phyloP scores from a whole-genome alignment of 768 basidiomycete genomes.

The Neoboletus magnificus region DNA sequence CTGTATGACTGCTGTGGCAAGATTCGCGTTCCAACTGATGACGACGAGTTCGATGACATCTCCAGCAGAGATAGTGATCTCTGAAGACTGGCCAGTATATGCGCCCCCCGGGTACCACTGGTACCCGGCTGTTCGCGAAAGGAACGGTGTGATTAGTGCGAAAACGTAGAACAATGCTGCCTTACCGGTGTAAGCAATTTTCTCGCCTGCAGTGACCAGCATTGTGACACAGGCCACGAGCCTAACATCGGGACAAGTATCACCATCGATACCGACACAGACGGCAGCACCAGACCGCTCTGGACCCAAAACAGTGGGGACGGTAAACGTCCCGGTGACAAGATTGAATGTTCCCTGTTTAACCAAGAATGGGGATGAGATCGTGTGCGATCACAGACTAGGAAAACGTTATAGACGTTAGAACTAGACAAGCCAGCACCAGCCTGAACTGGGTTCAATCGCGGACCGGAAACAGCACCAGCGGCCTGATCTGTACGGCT shows the following conservation, averaged over 20 bases:
- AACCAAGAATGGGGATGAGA: neutral
- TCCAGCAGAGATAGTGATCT: constrained; percentile 5
- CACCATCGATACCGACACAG: constrained; percentile 15
- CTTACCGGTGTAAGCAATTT: constrained; percentile 1
- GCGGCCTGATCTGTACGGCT: neutral
- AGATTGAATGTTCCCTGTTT: constrained; percentile 6
- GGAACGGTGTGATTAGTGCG: neutral
- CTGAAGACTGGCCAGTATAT: neutral
- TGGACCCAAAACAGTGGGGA: constrained; percentile 1
- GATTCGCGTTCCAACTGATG: neutral
- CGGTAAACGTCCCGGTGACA: constrained; percentile 9
- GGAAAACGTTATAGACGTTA: neutral
- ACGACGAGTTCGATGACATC: constrained; percentile 5
- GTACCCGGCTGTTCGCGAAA: constrained; percentile 5
- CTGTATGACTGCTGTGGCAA: too few species aligned
- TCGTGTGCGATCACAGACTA: neutral
- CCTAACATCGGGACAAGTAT: neutral
- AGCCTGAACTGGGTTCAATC: too few species aligned
- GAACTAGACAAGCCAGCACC: constrained; percentile 1
- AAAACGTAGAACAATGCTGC: too few species aligned
- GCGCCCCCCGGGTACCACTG: constrained; percentile 14
- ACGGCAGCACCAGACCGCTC: neutral
- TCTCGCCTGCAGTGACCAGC: neutral
- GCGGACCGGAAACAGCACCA: neutral
- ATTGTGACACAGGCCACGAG: constrained; percentile 5